A percentile compares a stretch with the other conserved stretches of the same genome.
Evolutionary conservation across 192 early-diverging fungal genomes (phyloP).

Genomic region (Coemansia sp.): DNA sequence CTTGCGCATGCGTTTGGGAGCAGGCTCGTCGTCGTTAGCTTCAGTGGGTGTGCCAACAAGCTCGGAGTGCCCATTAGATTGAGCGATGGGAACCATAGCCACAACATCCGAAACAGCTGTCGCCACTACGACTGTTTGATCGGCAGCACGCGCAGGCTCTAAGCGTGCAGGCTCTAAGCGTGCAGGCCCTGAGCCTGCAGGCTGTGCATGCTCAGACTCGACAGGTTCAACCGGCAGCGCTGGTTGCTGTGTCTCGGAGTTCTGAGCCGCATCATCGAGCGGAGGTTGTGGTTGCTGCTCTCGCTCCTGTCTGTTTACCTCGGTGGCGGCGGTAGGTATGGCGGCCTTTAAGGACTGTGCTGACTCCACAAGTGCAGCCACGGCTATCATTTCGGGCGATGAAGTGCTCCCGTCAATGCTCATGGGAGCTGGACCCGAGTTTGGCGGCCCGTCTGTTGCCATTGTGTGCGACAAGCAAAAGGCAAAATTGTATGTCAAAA

Average conservation of each 20-base stretch:
- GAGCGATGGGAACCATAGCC: background rate
- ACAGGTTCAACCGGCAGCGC: too few species aligned
- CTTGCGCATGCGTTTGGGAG: slow-evolving; percentile 36
- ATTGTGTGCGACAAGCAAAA: slow-evolving; percentile 4
- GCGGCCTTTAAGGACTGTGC: background rate
- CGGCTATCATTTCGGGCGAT: slow-evolving; percentile 30
- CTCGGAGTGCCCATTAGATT: slow-evolving; percentile 10
- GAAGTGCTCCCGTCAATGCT: slow-evolving; percentile 13
- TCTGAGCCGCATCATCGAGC: background rate
- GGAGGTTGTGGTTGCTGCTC: background rate
- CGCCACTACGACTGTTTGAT: background rate
- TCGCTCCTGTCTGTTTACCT: too few species aligned
- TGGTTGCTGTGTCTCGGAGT: background rate
- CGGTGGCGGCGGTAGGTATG: background rate
- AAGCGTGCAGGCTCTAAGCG: too few species aligned
- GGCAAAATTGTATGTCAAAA: background rate
- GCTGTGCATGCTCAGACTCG: too few species aligned
- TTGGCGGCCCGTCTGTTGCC: slow-evolving; percentile 28
- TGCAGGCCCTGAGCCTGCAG: too few species aligned
- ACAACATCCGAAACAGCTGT: background rate
- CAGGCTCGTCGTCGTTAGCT: slow-evolving; percentile 8
- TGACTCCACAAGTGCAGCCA: slow-evolving; percentile 7
- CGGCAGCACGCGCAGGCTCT: background rate
- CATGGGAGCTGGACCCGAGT: slow-evolving; percentile 13
- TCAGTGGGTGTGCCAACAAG: background rate